Evolutionary conservation across 768 basidiomycete genomes (phyloP), one percentile per base, ranked within the genome.

Genomic region (Mycena rosella): DNA sequence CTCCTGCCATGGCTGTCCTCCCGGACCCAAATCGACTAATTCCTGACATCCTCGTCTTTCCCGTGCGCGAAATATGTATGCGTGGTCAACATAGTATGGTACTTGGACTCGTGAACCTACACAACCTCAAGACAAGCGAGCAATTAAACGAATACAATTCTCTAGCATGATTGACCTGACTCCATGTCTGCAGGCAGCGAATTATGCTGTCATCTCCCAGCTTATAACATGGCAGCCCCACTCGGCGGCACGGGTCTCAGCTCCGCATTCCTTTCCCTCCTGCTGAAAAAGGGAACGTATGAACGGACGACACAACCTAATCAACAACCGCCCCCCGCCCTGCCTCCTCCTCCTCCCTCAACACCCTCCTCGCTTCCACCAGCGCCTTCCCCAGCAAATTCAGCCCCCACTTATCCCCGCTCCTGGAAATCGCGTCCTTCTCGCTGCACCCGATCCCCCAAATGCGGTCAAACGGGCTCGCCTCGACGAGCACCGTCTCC

Each of bases 401-500:
- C 71, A 83, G 59, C 7, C 89, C 89, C 89, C 88, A 90, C 27
- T 79, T 66, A n/a, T 76, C 74, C 9, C n/a, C 42, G 67, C 74
- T 76, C 53, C 72, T 77, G 40, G 71, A 71, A 63, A 83, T 59
- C 45, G 89, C 88, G 60, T 83, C 83, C 73, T 81, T 80, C 76
- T 81, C 85, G 2, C 82, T 83, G 70, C 81, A 87, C 26, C 88
- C 88, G 60, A 90, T 84, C 0, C 88, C 89, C 88, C 89, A 91
- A n/a, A 90, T 86, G 65, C 82, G 74, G 74, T 90, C 89, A 22
- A 80, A 70, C 20, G 88, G 88, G 34, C 87, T 89, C 26, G 88
- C 87, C 74, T 90, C 90, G 0, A 86, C 87, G 36, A 90, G 68
- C 60, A 69, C 73, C 69, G 79, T 84, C 3, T 82, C 78, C 42